These are phyloP conservation scores for Tetraselmis chui DNA, from an alignment of 139 green algal species.

Conservation along the genomic window DNA sequence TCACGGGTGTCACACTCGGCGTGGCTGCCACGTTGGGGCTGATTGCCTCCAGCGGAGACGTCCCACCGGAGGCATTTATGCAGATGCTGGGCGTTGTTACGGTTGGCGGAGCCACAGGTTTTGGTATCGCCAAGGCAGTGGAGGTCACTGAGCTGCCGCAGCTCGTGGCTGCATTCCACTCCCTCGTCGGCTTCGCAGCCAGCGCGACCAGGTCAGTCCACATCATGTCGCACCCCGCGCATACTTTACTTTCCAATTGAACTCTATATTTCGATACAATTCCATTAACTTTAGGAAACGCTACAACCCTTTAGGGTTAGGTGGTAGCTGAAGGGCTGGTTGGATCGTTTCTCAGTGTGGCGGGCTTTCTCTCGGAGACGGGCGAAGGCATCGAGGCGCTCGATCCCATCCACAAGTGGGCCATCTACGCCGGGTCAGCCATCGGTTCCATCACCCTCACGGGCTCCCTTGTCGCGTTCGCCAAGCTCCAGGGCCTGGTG, in stretches of 20 bases:
- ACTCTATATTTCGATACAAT: no score
- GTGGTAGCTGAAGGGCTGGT: no score
- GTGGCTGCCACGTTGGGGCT: slow-evolving; percentile 63
- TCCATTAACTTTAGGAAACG: no score
- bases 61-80: slow-evolving; percentile 6
- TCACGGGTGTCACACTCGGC: slow-evolving; percentile 65
- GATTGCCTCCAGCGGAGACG: slow-evolving; percentile 27
- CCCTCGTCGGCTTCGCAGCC: slow-evolving; percentile 47
- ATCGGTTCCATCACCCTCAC: slow-evolving; percentile 85
- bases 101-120: slow-evolving; percentile 15
- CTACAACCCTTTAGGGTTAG: no score
- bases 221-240: no score
- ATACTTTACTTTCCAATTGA: no score
- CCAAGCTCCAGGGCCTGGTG: slow-evolving; percentile 81
- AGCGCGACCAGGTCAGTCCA: background rate
- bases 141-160: slow-evolving; percentile 47
- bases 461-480: slow-evolving; percentile 75
- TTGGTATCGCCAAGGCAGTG: slow-evolving; percentile 28
- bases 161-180: slow-evolving; percentile 87
- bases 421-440: slow-evolving; percentile 67
- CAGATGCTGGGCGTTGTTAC: slow-evolving; percentile 19
- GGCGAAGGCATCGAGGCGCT: slow-evolving; percentile 1
- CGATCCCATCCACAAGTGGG: slow-evolving; percentile 57
- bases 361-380: background rate
- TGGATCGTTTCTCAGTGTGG: no score